Percentiles rank a stretch among this genome's conserved stretches.
Evolutionary conservation across 345 rosid genomes (phyloP).

Genomic region (Lumnitzera littorea): DNA sequence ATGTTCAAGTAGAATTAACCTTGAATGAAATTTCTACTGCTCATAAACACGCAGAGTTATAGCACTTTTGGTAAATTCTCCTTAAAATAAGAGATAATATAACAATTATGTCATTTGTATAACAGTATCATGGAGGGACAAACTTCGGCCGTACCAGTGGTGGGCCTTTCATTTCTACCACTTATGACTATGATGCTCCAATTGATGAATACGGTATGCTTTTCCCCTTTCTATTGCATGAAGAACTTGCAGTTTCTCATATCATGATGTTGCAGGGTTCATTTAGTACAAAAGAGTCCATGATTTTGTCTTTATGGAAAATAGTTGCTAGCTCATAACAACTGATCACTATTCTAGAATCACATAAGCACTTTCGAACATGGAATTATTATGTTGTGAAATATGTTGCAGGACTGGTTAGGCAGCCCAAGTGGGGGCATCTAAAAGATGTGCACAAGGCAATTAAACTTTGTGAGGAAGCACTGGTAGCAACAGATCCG

Average conservation of each 20-base stretch:
- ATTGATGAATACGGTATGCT: conserved; percentile 85
- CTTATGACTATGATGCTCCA: conserved; percentile 97
- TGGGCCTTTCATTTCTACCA: conserved; percentile 91
- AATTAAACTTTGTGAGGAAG: conserved; percentile 78
- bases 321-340: too few species aligned
- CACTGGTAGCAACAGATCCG: conserved; percentile 74
- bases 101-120: background rate
- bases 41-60: background rate
- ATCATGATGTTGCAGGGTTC: background rate
- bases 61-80: too few species aligned
- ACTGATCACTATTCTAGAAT: background rate
- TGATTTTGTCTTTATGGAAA: too few species aligned
- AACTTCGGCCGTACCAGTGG: conserved; percentile 76
- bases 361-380: background rate
- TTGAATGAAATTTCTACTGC: background rate
- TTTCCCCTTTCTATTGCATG: background rate
- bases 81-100: too few species aligned
- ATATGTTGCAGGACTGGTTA: conserved; percentile 48
- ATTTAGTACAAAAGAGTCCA: too few species aligned
- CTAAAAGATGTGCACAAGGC: conserved; percentile 83
- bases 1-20: background rate
- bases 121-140: conserved; percentile 94
- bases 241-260: background rate
- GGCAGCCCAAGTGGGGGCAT: conserved; percentile 99
- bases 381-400: conserved; percentile 2